Base-by-base conservation (phyloP, 176 grass and related monocot genomes). In the Phoenix roebelenii region DNA sequence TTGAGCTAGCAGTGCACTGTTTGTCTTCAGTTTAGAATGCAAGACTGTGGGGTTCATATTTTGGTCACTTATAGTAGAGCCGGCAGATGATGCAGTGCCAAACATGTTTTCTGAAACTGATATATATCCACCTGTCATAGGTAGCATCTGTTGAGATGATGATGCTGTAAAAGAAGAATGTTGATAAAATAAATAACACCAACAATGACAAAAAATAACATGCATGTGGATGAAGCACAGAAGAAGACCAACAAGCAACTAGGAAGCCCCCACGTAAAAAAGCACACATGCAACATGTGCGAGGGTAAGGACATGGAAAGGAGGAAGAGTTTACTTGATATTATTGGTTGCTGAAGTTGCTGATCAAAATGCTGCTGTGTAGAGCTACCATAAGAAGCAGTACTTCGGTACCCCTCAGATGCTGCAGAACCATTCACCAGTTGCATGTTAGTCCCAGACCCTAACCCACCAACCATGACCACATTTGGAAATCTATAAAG, bases 391-490 rank as follows among this genome's bases (percentile, higher is more conserved):
- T 88, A 98, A 63, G 78, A 18, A 53, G 81, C 64, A 25, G 79
- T 59, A 59, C 64, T 88, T 76, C 85, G 80, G 67, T 89, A 92
- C 50, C 78, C 77, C 68, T 98, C 88, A 23, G 79, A 65, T 72
- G 67, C 66, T 25, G 71, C 68, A 53, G 78, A 65, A 52, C 73
- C 86, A 68, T 79, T 98, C 77, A 78, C 61, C 20, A 88, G 66
- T 59, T 87, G 82, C 60, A 82, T 83, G 61, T 78, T 88, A 55
- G 59, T 76, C 49, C 81, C 87, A 60, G 78, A 69, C 48, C 87
- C 84, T 66, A 85, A 80, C 77, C 77, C 83, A 73, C 84, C 85
- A 74, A 88, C 92, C 73, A 85, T 54, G 23, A 85, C 76, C 59
- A 76, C 82, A 80, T 89, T 84, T 54, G 79, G 69, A 75, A 85